Base-by-base conservation (phyloP, 805 yeast genomes). In the Wickerhamomyces bovis region DNA sequence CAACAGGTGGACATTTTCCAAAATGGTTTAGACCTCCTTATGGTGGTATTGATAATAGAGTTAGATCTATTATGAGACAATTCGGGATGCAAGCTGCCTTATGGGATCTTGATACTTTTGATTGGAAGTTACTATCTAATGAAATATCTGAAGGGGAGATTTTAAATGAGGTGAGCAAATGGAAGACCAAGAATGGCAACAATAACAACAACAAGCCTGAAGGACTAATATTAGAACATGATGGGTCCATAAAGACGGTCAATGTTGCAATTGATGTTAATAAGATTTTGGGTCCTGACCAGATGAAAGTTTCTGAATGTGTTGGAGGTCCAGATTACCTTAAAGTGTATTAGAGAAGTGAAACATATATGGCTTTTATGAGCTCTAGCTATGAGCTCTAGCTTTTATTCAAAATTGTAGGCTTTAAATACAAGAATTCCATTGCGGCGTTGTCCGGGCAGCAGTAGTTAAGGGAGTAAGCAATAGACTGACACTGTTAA, bases 1-100 rank as follows among this genome's bases (percentile, higher is more conserved):
- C 97, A 1, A 89, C 97, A 0, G 86, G 88, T 0, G 72, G 81
- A 23, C 90, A 89, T 57, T 62, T 86, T 10, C 99, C 99, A 7
- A 84, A 83, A 58, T 92, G 92, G 86, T 92, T 86, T 64, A 76
- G 99, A 54, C 99, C 99, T 0, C 99, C 99, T 1, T 92, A 88
- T 61, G 99, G 98, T 1, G 97, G 96, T 0, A 73, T 88, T 30
- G 99, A 92, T 67, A 83, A 89, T 62, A 70, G 98, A 45, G 85
- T 92, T 1, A 70, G 98, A 47, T 68, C 81, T 2, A 86, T 92
- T 45, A 76, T 88, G 15, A 71, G 90, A 44, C 86, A 83, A 65
- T 85, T 92, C 64, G 96, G 97, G 0, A 76, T 92, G 74, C 89
- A 83, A 57, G 80, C 86, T 5, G 97, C 85, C 22, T 66, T 92